Base-by-base conservation (phyloP, 768 basidiomycete genomes). In the Mycena metata region DNA sequence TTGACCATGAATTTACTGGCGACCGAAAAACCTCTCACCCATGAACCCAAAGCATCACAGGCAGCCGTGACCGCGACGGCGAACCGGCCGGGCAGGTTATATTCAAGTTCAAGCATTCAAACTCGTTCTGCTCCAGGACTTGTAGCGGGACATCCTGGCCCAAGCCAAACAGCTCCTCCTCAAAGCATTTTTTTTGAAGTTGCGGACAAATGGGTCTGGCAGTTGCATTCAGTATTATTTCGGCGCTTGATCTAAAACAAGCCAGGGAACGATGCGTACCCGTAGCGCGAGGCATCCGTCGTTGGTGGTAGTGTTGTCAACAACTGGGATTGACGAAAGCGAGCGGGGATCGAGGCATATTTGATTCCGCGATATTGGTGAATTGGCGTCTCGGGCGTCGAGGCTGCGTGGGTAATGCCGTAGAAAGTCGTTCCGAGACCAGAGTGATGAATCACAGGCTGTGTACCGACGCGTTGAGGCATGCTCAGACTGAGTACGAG, bases 11-110 rank as follows among this genome's bases (percentile, higher is more conserved):
- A n/a, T 21, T 56, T 60, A 12, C 24, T 42, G 59, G 61, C 67
- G 19, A 30, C 30, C n/a, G n/a, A n/a, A n/a, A 30, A 26, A 26
- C 8, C 23, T 19, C 33, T 49, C 72, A 94, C 92, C 93, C 93
- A 79, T 94, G 93, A n/a, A 94, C 82, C 93, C 92, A 94, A 50
- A 93, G 77, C 92, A 94, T 93, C 71, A 94, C 92, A 8, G 93
- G 93, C 17, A 90, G 69, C 47, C 81, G 84, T 45, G 91, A 89
- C 51, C 81, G 80, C 4, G 84, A 72, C 5, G 78, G 82, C 21
- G 89, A 80, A 19, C 86, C 87, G 26, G 85, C 88, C 12, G 93
- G 93, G 63, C 87, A 86, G n/a, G 91, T 92, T 59, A 94, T 91
- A 78, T 92, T 93, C 67, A 94, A 77, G 75, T 93, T 94, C 24